Conservation (phyloP, 2,329 filamentous ascomycete species). For the Diaporthe ampelina region DNA sequence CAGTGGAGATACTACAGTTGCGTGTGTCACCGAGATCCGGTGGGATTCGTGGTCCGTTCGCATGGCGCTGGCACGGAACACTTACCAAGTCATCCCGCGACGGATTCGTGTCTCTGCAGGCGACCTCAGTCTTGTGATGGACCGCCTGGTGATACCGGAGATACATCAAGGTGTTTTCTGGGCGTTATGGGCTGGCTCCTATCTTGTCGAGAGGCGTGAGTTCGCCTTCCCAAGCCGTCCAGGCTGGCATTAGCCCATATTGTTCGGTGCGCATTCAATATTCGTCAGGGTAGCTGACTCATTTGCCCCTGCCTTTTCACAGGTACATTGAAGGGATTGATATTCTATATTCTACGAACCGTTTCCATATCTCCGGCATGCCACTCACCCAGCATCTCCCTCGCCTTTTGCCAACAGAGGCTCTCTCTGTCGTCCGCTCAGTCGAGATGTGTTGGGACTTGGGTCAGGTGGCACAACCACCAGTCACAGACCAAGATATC, state of each 20-base stretch:
- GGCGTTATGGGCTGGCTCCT: slow-evolving; percentile 32
- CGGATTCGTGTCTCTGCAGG: slow-evolving; percentile 1
- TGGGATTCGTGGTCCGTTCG: background rate
- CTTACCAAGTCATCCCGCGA: background rate
- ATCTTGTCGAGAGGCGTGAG: slow-evolving; percentile 33
- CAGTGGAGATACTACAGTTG: slow-evolving; percentile 36
- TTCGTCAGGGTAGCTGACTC: background rate
- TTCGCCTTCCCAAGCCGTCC: too few relatives aligned
- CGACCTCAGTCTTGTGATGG: background rate
- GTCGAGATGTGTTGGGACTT: slow-evolving; percentile 24
- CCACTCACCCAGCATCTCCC: background rate
- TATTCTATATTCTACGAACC: slow-evolving; percentile 26
- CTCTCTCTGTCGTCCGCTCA: slow-evolving; percentile 14
- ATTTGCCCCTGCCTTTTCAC: background rate
- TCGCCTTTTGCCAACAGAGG: background rate
- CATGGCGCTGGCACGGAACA: background rate
- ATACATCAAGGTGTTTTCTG: slow-evolving; percentile 14
- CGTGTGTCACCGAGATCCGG: slow-evolving; percentile 30
- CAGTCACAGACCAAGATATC: background rate
- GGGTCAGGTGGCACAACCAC: slow-evolving; percentile 15
- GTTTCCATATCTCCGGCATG: background rate
- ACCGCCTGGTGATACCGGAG: background rate
- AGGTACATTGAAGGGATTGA: slow-evolving; percentile 31
- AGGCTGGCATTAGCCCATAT: background rate
- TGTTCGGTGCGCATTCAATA: background rate